Conservation (phyloP, 768 basidiomycete genomes). For the Lentinus tigrinus region DNA sequence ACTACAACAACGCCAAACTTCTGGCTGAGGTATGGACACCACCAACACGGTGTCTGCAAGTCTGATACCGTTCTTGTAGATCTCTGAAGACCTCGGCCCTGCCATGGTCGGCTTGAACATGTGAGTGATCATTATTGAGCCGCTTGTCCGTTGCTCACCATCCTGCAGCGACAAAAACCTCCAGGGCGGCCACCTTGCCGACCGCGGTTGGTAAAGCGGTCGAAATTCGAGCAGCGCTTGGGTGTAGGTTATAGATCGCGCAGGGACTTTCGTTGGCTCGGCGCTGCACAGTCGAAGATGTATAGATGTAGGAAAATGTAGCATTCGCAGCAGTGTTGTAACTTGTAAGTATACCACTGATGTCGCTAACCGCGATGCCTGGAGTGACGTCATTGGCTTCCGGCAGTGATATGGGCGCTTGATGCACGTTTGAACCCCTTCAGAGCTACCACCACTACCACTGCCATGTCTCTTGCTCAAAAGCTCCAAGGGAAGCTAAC, state of each 20-base stretch:
- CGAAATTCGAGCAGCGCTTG: neutral
- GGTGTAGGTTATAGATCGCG: neutral
- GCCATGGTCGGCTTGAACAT: conserved; percentile 95
- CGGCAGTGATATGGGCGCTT: neutral
- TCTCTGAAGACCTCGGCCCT: conserved; percentile 80
- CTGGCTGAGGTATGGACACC: conserved; percentile 69
- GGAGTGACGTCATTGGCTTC: conserved; percentile 2
- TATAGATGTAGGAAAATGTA: neutral
- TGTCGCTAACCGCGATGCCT: neutral
- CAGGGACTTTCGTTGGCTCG: neutral
- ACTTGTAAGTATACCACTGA: neutral
- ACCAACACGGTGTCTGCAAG: neutral
- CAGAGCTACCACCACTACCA: neutral
- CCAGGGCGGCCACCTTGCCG: conserved; percentile 68
- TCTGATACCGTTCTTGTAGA: conserved; percentile 33
- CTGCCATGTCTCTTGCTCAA: conserved; percentile 26
- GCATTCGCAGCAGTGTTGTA: neutral
- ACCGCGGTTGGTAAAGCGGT: conserved; percentile 56
- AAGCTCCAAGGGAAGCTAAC: conserved; percentile 24
- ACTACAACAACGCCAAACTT: conserved; percentile 91
- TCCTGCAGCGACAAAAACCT: conserved; percentile 55
- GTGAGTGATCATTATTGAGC: conserved; percentile 43
- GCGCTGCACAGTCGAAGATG: neutral
- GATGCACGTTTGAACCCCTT: neutral
- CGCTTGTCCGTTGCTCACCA: neutral